phyloP scores from a whole-genome alignment of 2,329 filamentous ascomycete species.

The Penicillium concentricum region DNA sequence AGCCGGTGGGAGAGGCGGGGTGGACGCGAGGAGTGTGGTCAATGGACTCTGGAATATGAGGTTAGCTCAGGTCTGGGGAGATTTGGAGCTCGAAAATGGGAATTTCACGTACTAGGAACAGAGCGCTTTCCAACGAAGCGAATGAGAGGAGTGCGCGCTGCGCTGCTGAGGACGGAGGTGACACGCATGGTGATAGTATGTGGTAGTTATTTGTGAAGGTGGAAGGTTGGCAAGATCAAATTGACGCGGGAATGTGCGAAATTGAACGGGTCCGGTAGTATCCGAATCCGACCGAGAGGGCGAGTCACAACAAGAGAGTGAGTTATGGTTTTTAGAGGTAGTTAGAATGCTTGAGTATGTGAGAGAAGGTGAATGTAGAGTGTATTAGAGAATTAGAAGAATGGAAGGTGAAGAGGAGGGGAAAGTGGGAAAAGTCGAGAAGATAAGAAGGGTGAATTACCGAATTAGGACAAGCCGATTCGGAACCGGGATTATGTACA shows the following conservation, averaged over 20 bases:
- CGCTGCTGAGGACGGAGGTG: constrained; percentile 42
- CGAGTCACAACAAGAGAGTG: constrained; percentile 3
- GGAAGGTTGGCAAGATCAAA: constrained; percentile 12
- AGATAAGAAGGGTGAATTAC: constrained; percentile 18
- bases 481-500: constrained; percentile 11
- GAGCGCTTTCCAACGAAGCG: constrained; percentile 51
- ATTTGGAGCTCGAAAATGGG: background rate
- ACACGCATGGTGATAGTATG: constrained; percentile 37
- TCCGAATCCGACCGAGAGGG: constrained; percentile 28
- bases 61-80: constrained; percentile 14
- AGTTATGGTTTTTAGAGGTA: background rate
- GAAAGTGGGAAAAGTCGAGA: constrained; percentile 9
- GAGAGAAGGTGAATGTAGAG: background rate
- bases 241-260: constrained; percentile 24
- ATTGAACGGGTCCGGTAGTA: constrained; percentile 28
- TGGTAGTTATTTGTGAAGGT: constrained; percentile 5
- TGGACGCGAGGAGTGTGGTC: constrained; percentile 59
- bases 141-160: constrained; percentile 48
- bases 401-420: background rate
- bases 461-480: constrained; percentile 16
- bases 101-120: constrained; percentile 41
- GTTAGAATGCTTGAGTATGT: background rate
- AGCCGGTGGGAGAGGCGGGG: constrained; percentile 56
- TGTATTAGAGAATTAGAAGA: background rate
- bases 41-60: constrained; percentile 35